Percentiles rank a stretch among this genome's conserved stretches.
phyloP scores from a whole-genome alignment of 139 green algal species.

The Limnomonas spitsbergensis region DNA sequence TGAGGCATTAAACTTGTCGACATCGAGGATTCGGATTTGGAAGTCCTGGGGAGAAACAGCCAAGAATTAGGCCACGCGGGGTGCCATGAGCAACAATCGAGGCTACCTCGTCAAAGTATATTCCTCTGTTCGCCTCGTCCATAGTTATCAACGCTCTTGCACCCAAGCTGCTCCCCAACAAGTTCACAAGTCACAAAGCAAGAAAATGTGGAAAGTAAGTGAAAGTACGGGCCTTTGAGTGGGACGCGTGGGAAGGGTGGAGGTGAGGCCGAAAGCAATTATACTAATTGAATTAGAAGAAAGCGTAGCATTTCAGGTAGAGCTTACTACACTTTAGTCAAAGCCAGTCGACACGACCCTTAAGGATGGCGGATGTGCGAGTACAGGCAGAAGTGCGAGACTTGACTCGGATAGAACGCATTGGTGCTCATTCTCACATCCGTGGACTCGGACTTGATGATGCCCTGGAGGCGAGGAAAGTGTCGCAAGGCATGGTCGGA shows the following conservation, averaged over 20 bases:
- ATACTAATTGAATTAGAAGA: too few species aligned
- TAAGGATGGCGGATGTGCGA: slow-evolving; percentile 58
- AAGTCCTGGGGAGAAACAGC: slow-evolving; percentile 39
- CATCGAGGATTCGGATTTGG: slow-evolving; percentile 50
- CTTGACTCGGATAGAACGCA: slow-evolving; percentile 93
- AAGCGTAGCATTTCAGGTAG: too few species aligned
- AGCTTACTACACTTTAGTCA: too few species aligned
- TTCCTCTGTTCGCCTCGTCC: slow-evolving; percentile 35
- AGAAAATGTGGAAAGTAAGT: too few species aligned
- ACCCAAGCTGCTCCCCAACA: too few species aligned
- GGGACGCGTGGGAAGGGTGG: too few species aligned
- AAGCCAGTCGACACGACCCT: too few species aligned
- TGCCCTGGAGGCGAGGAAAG: slow-evolving; percentile 80
- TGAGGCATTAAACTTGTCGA: slow-evolving; percentile 49
- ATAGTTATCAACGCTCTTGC: too few species aligned
- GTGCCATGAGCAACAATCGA: slow-evolving; percentile 46
- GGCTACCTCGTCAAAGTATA: slow-evolving; percentile 56
- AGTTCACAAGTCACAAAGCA: too few species aligned
- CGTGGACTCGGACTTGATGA: slow-evolving; percentile 95
- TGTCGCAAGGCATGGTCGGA: slow-evolving; percentile 97
- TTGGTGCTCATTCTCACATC: slow-evolving; percentile 97
- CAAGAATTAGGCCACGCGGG: too few species aligned
- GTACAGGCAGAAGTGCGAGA: slow-evolving; percentile 81
- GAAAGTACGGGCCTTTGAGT: too few species aligned
- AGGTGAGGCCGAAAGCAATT: too few species aligned